Conservation (phyloP, 345 rosid genomes). For the Arabidopsis suecica region DNA sequence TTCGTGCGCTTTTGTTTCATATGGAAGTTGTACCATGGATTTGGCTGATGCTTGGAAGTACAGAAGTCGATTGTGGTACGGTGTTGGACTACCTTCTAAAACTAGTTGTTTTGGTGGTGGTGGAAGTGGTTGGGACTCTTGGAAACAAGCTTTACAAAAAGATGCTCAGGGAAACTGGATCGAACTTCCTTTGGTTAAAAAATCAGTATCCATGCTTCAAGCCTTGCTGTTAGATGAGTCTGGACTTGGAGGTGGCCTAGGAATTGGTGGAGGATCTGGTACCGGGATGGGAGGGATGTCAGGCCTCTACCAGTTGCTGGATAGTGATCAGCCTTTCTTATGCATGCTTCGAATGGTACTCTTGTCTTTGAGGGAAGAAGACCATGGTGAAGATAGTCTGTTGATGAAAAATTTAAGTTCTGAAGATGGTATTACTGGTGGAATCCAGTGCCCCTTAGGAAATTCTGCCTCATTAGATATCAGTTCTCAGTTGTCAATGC, state of each 20-base stretch:
- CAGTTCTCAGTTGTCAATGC: slow-evolving; percentile 55
- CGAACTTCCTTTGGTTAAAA: slow-evolving; percentile 90
- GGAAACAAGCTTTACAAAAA: slow-evolving; percentile 80
- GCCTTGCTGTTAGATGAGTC: slow-evolving; percentile 88
- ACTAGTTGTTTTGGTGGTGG: slow-evolving; percentile 76
- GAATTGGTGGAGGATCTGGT: slow-evolving; percentile 94
- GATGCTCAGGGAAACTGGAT: slow-evolving; percentile 94
- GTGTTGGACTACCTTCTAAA: slow-evolving; percentile 79
- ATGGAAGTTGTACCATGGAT: slow-evolving; percentile 89
- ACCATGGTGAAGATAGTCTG: slow-evolving; percentile 72
- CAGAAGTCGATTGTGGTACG: slow-evolving; percentile 94
- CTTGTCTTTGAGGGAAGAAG: slow-evolving; percentile 96
- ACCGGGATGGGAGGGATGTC: slow-evolving; percentile 99
- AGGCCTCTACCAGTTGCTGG: slow-evolving; percentile 88
- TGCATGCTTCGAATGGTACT: slow-evolving; percentile 99
- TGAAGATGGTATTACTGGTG: slow-evolving; percentile 60
- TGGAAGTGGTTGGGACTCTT: slow-evolving; percentile 91
- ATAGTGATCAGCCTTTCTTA: slow-evolving; percentile 97
- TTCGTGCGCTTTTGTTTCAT: slow-evolving; percentile 94
- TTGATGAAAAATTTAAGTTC: slow-evolving; percentile 63
- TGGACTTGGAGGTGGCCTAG: slow-evolving; percentile 98
- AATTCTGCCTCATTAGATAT: slow-evolving; percentile 48
- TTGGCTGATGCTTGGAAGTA: slow-evolving; percentile 96
- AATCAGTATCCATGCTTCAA: slow-evolving; percentile 94
- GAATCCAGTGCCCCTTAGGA: slow-evolving; percentile 49